A percentile compares a stretch with the other conserved stretches of the same genome.
Conservation (phyloP, 495 filamentous ascomycete genomes). For the Opeltia flavorubescens region DNA sequence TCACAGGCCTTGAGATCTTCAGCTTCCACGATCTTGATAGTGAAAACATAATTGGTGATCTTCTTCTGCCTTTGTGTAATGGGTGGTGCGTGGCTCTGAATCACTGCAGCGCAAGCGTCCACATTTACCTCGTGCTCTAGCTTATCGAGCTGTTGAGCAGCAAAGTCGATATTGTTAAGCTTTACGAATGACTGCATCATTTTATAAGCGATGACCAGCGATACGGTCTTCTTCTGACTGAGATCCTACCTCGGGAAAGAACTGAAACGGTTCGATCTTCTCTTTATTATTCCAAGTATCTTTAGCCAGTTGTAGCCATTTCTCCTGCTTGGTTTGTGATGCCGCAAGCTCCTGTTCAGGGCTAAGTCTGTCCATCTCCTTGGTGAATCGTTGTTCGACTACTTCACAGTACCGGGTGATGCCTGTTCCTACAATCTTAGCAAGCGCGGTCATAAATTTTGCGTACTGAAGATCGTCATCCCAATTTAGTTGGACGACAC, state of each 20-base stretch:
- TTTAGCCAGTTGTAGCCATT: slow-evolving; percentile 80
- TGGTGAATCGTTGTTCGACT: slow-evolving; percentile 71
- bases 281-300: slow-evolving; percentile 91
- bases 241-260: slow-evolving; percentile 72
- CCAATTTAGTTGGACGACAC: slow-evolving; percentile 77
- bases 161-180: slow-evolving; percentile 94
- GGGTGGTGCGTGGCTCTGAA: slow-evolving; percentile 50
- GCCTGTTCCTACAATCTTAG: slow-evolving; percentile 72
- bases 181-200: slow-evolving; percentile 74
- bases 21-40: slow-evolving; percentile 97
- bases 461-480: slow-evolving; percentile 86
- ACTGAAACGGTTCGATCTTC: slow-evolving; percentile 94
- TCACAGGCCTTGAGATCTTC: slow-evolving; percentile 97
- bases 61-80: slow-evolving; percentile 41
- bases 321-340: slow-evolving; percentile 74
- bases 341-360: slow-evolving; percentile 73
- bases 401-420: slow-evolving; percentile 85
- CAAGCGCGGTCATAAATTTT: slow-evolving; percentile 91
- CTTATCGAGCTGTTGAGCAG: slow-evolving; percentile 75
- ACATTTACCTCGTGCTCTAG: slow-evolving; percentile 83
- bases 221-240: not conserved
- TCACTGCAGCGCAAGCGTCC: slow-evolving; percentile 78
- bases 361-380: slow-evolving; percentile 83
- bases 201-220: slow-evolving; percentile 4
- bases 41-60: slow-evolving; percentile 82